These are phyloP conservation scores for Carex kokanica DNA, from an alignment of 176 grass and related monocot genomes.

Conservation along the genomic window DNA sequence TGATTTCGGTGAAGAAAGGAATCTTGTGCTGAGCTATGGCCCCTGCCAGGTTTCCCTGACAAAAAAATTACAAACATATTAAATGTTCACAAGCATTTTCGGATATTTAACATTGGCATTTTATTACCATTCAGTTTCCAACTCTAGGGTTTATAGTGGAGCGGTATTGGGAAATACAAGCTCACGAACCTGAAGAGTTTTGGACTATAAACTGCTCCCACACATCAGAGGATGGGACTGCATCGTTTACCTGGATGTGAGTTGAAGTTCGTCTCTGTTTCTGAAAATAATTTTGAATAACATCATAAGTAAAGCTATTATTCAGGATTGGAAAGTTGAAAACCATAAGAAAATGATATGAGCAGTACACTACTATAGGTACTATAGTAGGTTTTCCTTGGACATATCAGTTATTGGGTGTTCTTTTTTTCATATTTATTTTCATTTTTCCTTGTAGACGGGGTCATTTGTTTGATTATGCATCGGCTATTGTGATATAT, in stretches of 20 bases:
- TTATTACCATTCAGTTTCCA: slow-evolving; percentile 56
- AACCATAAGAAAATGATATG: neutral
- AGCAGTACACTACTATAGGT: neutral
- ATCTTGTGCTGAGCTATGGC: slow-evolving; percentile 88
- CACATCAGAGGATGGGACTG: slow-evolving; percentile 82
- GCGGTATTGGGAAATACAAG: slow-evolving; percentile 93
- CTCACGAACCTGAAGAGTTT: slow-evolving; percentile 92
- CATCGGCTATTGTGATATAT: slow-evolving; percentile 67
- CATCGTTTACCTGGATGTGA: slow-evolving; percentile 87
- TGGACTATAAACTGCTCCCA: slow-evolving; percentile 98
- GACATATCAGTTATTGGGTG: neutral
- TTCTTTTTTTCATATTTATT: slow-evolving; percentile 12
- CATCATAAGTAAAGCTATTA: neutral
- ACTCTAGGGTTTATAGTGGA: slow-evolving; percentile 98
- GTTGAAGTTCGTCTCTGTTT: slow-evolving; percentile 30
- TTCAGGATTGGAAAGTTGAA: neutral
- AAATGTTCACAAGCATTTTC: slow-evolving; percentile 4
- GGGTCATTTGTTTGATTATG: slow-evolving; percentile 89
- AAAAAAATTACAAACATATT: slow-evolving; percentile 7
- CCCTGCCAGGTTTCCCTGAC: slow-evolving; percentile 73
- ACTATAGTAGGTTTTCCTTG: neutral
- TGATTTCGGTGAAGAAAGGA: slow-evolving; percentile 68
- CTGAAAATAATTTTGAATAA: neutral
- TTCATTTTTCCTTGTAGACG: slow-evolving; percentile 50
- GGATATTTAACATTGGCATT: slow-evolving; percentile 28